phyloP scores from a whole-genome alignment of 352 stramenopile genomes.

The Elongisporangium anandrum region DNA sequence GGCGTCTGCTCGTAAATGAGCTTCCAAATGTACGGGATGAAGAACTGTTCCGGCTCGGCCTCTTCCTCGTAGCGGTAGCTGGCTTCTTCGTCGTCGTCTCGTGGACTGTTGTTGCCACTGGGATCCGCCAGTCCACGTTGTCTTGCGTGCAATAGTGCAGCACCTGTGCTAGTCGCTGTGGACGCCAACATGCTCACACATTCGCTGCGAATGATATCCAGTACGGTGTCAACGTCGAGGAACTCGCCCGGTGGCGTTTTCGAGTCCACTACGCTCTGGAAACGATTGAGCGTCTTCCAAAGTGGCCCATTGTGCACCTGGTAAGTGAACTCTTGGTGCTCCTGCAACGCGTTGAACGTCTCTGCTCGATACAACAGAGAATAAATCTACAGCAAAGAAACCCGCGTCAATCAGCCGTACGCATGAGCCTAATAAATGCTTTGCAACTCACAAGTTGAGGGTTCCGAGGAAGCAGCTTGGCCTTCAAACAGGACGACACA shows the following conservation, averaged over 20 bases:
- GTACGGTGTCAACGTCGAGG: conserved; percentile 62
- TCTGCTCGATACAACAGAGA: conserved; percentile 65
- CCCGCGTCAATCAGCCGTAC: background rate
- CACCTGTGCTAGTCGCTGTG: conserved; percentile 20
- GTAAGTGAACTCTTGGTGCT: conserved; percentile 51
- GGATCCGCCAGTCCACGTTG: background rate
- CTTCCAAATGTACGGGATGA: conserved; percentile 77
- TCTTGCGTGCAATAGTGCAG: background rate
- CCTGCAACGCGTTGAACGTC: conserved; percentile 48
- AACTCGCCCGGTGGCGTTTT: conserved; percentile 50
- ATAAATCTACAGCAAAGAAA: conserved; percentile 55
- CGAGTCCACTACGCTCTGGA: conserved; percentile 53
- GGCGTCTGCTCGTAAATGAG: conserved; percentile 67
- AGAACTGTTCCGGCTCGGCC: conserved; percentile 66
- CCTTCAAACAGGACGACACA: conserved; percentile 62
- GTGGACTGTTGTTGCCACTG: background rate
- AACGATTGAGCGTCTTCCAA: conserved; percentile 61
- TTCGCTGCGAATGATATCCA: conserved; percentile 63
- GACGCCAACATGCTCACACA: conserved; percentile 62
- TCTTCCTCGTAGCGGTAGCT: conserved; percentile 82
- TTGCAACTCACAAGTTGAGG: conserved; percentile 57
- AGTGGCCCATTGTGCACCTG: conserved; percentile 59
- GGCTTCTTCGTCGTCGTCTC: conserved; percentile 42
- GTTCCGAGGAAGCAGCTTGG: conserved; percentile 60
- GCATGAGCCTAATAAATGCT: background rate